Evolutionary conservation across 2,329 filamentous ascomycete species (phyloP).

Genomic region (Colletotrichum tanaceti): DNA sequence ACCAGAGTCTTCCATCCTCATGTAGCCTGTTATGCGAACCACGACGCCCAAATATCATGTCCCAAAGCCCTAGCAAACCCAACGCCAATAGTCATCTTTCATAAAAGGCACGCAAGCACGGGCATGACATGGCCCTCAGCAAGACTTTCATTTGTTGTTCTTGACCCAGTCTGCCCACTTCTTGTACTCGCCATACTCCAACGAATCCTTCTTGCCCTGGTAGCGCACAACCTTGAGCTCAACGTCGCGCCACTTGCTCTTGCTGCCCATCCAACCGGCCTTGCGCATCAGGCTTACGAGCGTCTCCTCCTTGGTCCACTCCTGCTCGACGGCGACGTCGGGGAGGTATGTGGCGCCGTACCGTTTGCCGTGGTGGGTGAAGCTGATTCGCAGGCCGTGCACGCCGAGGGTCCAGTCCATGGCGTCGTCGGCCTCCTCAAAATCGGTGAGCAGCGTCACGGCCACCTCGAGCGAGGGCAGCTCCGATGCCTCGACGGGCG

Average conservation of each 20-base stretch:
- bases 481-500: constrained; percentile 64
- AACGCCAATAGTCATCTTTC: constrained; percentile 28
- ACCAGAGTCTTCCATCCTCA: constrained; percentile 22
- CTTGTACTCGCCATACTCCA: constrained; percentile 80
- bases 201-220: constrained; percentile 81
- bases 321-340: constrained; percentile 90
- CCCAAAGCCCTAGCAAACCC: neutral
- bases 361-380: constrained; percentile 76
- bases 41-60: constrained; percentile 10
- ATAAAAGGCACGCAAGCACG: neutral
- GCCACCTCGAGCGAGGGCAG: constrained; percentile 70
- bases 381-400: constrained; percentile 89
- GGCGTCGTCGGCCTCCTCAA: constrained; percentile 78
- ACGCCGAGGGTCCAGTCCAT: constrained; percentile 88
- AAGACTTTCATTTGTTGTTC: constrained; percentile 42
- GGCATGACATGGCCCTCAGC: constrained; percentile 1
- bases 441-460: constrained; percentile 87
- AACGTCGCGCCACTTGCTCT: constrained; percentile 82
- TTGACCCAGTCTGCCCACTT: constrained; percentile 82
- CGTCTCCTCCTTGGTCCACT: constrained; percentile 94
- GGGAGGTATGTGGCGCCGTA: constrained; percentile 93
- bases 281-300: constrained; percentile 92
- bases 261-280: constrained; percentile 89
- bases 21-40: constrained; percentile 1
- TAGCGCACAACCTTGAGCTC: constrained; percentile 85